Base-by-base conservation (phyloP, 148 eudicot genomes). In the Persicaria maculosa region DNA sequence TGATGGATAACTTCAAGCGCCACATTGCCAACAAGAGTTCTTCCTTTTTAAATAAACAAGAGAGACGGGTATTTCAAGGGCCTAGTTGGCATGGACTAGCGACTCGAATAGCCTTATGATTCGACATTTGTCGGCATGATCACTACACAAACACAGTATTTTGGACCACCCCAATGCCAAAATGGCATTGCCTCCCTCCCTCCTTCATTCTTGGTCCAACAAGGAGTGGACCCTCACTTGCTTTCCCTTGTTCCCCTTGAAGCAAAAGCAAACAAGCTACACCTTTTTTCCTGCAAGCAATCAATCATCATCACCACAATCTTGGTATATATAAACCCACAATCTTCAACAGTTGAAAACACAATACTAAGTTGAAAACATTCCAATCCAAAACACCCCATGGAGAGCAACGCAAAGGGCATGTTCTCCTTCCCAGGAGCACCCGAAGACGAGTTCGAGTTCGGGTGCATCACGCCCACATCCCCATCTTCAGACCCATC, bases 401-500 rank as follows among this genome's bases (percentile, higher is more conserved):
- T 36, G 71, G 47, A 44, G 46, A 68, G 12, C 47, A 68, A 44
- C 19, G 36, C 45, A 68, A 9, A 67, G 1, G 6, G 20, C 36
- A 62, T 25, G 68, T 8, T 20, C 68, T 62, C 68, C 44, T 62
- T 59, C 36, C 65, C 65, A 59, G 65, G 65, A 17, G 17, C 22
- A 59, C 65, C 65, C 36, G 71, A 52, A 4, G 70, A 77, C 4
- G 88, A 89, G 73, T 89, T 87, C 48, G 91, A 91, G 65, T 87
- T 91, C 9, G 90, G 88, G 36, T 78, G 79, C 19, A 36, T 75
- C 1, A 78, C 83, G 5, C 86, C 91, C 2, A 77, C 74, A 5
- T 81, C 86, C 3, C 78, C 78, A 6, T n/a, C 22, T 8, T 19
- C 17, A n/a, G 45, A 62, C 44, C 54, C 68, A 8, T 72, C 67